Evolutionary conservation across 306 rosid genomes (phyloP).

Genomic region (Casuarina equisetifolia): DNA sequence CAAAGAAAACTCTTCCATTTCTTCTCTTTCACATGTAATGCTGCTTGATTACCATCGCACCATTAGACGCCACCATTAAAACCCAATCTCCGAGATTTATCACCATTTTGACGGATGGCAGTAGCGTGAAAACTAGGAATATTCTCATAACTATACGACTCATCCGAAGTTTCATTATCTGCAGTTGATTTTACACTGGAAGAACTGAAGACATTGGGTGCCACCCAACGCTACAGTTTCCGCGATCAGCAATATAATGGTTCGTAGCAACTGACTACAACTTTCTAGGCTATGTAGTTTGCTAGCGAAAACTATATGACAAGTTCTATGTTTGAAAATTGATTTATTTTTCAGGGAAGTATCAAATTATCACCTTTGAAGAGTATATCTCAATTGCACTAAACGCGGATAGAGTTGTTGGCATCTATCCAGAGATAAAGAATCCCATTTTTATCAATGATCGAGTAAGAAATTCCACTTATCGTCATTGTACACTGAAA

Average conservation of each 20-base stretch:
- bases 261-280: not conserved
- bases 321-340: not conserved
- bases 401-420: slow-evolving; percentile 83
- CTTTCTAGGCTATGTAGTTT: too few species aligned
- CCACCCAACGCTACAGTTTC: slow-evolving; percentile 62
- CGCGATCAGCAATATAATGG: slow-evolving; percentile 86
- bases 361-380: slow-evolving; percentile 75
- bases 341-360: slow-evolving; percentile 55
- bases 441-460: slow-evolving; percentile 75
- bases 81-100: too few species aligned
- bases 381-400: slow-evolving; percentile 80
- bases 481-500: not conserved
- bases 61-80: too few species aligned
- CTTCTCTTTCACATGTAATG: not conserved
- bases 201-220: slow-evolving; percentile 68
- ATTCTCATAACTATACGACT: not conserved
- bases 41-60: too few species aligned
- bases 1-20: not conserved
- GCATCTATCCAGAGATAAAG: slow-evolving; percentile 96
- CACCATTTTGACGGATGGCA: too few species aligned
- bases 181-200: slow-evolving; percentile 85
- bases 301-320: too few species aligned
- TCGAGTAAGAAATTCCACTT: slow-evolving; percentile 56
- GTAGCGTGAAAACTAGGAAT: too few species aligned
- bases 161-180: slow-evolving; percentile 15